A percentile compares a stretch with the other conserved stretches of the same genome.
Evolutionary conservation across 345 rosid genomes (phyloP).

Genomic region (Salix viminalis): DNA sequence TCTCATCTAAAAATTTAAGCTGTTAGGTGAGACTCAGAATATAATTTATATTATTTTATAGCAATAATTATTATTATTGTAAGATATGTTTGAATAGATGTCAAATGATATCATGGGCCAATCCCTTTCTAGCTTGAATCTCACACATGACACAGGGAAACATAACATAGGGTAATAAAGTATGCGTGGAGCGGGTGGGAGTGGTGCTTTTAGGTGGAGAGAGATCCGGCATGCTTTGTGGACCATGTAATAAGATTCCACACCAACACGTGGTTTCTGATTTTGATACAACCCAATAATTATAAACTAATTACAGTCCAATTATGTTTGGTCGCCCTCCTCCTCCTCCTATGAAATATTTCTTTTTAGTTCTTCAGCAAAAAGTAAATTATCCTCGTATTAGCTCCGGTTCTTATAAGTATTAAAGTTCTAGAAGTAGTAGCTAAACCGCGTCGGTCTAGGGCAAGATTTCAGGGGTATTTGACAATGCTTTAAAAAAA

Average conservation of each 20-base stretch:
- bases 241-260: constrained; percentile 17
- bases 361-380: too few relatives aligned
- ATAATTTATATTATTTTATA: too few relatives aligned
- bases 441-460: too few relatives aligned
- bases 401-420: too few relatives aligned
- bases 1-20: too few relatives aligned
- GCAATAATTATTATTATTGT: too few relatives aligned
- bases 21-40: too few relatives aligned
- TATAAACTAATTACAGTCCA: not conserved
- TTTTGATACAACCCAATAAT: not conserved
- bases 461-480: too few relatives aligned
- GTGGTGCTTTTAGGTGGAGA: constrained; percentile 25
- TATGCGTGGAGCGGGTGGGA: constrained; percentile 2
- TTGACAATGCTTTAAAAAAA: too few relatives aligned
- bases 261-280: constrained; percentile 27
- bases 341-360: too few relatives aligned
- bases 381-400: too few relatives aligned
- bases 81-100: not conserved
- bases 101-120: not conserved
- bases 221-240: constrained; percentile 16
- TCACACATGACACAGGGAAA: not conserved
- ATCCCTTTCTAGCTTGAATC: not conserved
- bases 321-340: not conserved
- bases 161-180: not conserved
- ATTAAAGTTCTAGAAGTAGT: too few relatives aligned